Evolutionary conservation across 305 asterid species (phyloP), one percentile per base, ranked within the genome.

Genomic region (Rubia occidens): DNA sequence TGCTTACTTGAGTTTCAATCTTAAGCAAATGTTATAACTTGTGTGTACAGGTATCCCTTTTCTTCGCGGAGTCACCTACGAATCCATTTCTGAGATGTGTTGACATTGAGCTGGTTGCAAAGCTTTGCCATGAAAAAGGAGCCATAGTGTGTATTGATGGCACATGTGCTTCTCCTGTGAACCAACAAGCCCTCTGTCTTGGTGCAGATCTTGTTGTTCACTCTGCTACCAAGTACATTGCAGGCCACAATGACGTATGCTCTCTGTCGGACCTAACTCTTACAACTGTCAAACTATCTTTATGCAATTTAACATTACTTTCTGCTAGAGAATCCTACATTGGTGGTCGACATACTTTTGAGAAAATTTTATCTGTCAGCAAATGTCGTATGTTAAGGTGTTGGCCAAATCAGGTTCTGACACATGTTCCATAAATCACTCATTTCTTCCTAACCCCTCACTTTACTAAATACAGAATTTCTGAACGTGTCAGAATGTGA

Each of bases 11-110:
- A 54, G 40, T 39, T 17, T 2, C 72, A 10, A n/a, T 17, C 37
- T 29, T 32, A 55, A 26, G 49, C 43, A 32, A 40, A 42, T 3
- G 17, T 49, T 29, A 32, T 54, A 10, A 70, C 37, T 72, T 58
- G 72, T 79, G 76, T 66, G 43, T 89, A 73, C 85, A 94, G 99
- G 97, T 91, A 69, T 56, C 87, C 53, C 91, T 94, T 74, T 91
- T 86, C 87, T 94, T 90, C 70, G 89, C 97, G 0, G 99, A 94
- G 85, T 94, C 99, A 63, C 99, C 99, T 54, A 94, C 99, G 0
- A 94, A 94, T 78, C 97, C 99, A 71, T 91, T 94, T 78, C 75
- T 94, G 84, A 87, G 99, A 80, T 91, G 97, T 78, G 99, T 94
- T 75, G 96, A 94, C 84, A 85, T 94, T 84, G 93, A 91, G 86